These are phyloP conservation scores for Ilyonectria mors-panacis DNA, from an alignment of 2,329 filamentous ascomycete species.

Conservation along the genomic window DNA sequence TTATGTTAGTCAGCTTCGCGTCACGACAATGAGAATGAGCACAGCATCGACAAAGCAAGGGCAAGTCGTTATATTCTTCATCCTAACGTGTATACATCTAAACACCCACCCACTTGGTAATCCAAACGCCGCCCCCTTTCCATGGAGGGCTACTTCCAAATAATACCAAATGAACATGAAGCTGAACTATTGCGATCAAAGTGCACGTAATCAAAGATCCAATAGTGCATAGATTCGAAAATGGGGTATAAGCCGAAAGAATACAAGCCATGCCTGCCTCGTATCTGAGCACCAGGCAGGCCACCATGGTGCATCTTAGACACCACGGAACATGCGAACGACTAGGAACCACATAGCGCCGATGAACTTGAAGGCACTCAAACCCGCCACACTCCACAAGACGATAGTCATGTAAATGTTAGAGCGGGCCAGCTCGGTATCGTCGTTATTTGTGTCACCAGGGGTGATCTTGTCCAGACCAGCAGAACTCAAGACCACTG, in stretches of 20 bases:
- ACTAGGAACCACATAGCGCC: slow-evolving; percentile 95
- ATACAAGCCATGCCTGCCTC: slow-evolving; percentile 23
- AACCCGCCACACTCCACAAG: slow-evolving; percentile 87
- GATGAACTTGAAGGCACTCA: slow-evolving; percentile 89
- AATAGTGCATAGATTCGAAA: slow-evolving; percentile 39
- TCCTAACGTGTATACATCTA: slow-evolving; percentile 39
- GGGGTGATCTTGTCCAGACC: slow-evolving; percentile 80
- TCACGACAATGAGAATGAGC: neutral
- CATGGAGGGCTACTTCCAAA: slow-evolving; percentile 28
- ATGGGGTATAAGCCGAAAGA: slow-evolving; percentile 47
- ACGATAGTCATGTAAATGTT: slow-evolving; percentile 90
- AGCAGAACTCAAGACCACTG: slow-evolving; percentile 88
- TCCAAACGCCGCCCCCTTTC: slow-evolving; percentile 39
- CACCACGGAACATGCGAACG: slow-evolving; percentile 85
- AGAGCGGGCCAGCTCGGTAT: slow-evolving; percentile 69
- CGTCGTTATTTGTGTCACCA: slow-evolving; percentile 52
- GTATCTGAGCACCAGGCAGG: neutral
- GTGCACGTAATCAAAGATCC: slow-evolving; percentile 39
- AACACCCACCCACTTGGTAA: slow-evolving; percentile 31
- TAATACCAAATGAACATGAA: slow-evolving; percentile 31
- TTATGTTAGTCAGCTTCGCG: neutral
- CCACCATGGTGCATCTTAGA: slow-evolving; percentile 56
- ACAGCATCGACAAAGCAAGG: neutral
- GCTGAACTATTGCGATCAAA: slow-evolving; percentile 30
- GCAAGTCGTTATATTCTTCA: slow-evolving; percentile 28